These are phyloP conservation scores for Penicillium nucicola DNA, from an alignment of 495 filamentous ascomycete genomes.

Conservation along the genomic window DNA sequence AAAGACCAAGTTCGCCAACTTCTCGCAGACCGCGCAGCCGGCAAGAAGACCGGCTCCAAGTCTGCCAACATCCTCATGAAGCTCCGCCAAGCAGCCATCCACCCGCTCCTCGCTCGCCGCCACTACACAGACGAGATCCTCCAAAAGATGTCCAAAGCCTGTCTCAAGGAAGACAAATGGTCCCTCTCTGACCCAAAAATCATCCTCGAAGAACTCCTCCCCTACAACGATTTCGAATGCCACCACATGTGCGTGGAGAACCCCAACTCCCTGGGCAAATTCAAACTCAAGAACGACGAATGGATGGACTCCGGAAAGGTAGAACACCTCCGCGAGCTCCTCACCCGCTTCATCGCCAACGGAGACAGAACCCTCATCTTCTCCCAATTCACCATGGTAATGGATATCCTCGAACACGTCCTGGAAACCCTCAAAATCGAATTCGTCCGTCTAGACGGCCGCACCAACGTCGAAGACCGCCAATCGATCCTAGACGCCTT, in stretches of 20 bases:
- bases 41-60: conserved; percentile 52
- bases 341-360: conserved; percentile 68
- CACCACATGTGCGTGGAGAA: conserved; percentile 74
- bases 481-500: conserved; percentile 84
- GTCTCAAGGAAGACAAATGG: conserved; percentile 63
- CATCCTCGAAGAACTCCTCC: conserved; percentile 68
- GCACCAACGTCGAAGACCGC: conserved; percentile 76
- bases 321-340: conserved; percentile 66
- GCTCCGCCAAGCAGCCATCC: conserved; percentile 87
- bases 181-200: conserved; percentile 57
- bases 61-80: conserved; percentile 82
- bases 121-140: conserved; percentile 73
- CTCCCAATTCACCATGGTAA: conserved; percentile 85
- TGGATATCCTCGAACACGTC: conserved; percentile 83
- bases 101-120: conserved; percentile 80
- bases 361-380: conserved; percentile 89
- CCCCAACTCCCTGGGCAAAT: conserved; percentile 63
- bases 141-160: conserved; percentile 70
- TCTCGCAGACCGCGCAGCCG: conserved; percentile 54
- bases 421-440: conserved; percentile 68
- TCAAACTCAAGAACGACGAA: conserved; percentile 66
- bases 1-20: conserved; percentile 52
- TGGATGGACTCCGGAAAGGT: conserved; percentile 97
- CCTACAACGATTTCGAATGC: conserved; percentile 78
- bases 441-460: conserved; percentile 80